Conservation (phyloP, 495 filamentous ascomycete species). For the Neurospora intermedia region DNA sequence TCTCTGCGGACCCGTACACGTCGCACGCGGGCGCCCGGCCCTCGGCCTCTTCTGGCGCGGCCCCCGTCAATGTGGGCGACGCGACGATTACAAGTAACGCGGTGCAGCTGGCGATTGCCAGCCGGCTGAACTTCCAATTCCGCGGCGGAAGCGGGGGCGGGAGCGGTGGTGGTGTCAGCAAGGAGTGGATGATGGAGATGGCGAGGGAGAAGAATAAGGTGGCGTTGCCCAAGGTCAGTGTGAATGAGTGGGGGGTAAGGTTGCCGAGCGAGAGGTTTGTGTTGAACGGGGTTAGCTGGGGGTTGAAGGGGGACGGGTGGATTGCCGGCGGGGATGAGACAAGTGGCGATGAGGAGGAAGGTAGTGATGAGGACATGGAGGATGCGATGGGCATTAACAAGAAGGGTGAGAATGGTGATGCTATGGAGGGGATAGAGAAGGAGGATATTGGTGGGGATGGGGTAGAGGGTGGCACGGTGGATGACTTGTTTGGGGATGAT, state of each 20-base stretch:
- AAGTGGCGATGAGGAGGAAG: conserved; percentile 44
- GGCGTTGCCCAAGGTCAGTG: conserved; percentile 59
- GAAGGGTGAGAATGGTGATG: conserved; percentile 15
- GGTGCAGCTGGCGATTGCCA: conserved; percentile 39
- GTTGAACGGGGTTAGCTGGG: conserved; percentile 75
- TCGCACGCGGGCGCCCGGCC: conserved; percentile 40
- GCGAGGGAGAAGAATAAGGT: conserved; percentile 75
- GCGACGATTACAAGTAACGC: conserved; percentile 34
- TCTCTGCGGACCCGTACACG: conserved; percentile 52
- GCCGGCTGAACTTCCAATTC: conserved; percentile 42
- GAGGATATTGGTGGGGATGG: conserved; percentile 39
- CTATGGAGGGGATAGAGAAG: conserved; percentile 18
- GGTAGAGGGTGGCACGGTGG: conserved; percentile 20
- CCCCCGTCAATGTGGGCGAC: conserved; percentile 36
- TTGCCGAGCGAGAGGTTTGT: conserved; percentile 89
- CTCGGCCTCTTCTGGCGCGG: conserved; percentile 31
- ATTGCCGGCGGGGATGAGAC: conserved; percentile 36
- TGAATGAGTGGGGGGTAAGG: conserved; percentile 69
- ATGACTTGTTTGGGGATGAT: conserved; percentile 15
- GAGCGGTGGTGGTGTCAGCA: conserved; percentile 47
- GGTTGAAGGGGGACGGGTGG: conserved; percentile 64
- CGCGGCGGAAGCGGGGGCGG: conserved; percentile 30
- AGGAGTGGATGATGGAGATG: conserved; percentile 78
- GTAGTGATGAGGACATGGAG: conserved; percentile 25
- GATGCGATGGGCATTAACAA: conserved; percentile 22